Evolutionary conservation across 2,329 filamentous ascomycete species (phyloP).

Genomic region (Aspergillus tanneri): DNA sequence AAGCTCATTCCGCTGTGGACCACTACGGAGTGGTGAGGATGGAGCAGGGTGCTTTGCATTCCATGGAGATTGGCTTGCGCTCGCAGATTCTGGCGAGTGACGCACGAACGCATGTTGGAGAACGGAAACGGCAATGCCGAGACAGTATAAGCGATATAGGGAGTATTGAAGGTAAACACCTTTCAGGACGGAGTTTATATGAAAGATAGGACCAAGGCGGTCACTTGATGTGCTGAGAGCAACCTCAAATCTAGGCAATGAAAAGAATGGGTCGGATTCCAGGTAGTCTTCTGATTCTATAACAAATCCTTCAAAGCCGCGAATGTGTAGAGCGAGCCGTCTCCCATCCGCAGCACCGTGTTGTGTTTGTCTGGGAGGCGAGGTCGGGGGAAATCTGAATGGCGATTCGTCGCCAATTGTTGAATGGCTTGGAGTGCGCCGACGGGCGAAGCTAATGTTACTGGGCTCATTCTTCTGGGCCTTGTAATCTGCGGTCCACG

Average conservation of each 20-base stretch:
- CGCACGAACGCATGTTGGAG: slow-evolving; percentile 65
- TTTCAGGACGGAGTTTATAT: slow-evolving; percentile 77
- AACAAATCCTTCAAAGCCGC: slow-evolving; percentile 84
- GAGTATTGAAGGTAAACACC: slow-evolving; percentile 85
- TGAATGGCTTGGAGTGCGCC: slow-evolving; percentile 72
- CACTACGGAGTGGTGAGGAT: slow-evolving; percentile 27
- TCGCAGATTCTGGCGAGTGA: slow-evolving; percentile 20
- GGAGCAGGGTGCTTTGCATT: slow-evolving; percentile 21
- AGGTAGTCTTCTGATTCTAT: slow-evolving; percentile 83
- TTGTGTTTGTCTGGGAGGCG: slow-evolving; percentile 45
- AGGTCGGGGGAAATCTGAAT: slow-evolving; percentile 52
- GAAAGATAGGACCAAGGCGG: slow-evolving; percentile 80
- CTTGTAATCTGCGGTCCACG: slow-evolving; percentile 84
- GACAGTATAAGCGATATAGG: slow-evolving; percentile 85
- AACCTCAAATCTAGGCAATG: slow-evolving; percentile 81
- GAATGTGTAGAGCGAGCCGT: slow-evolving; percentile 74
- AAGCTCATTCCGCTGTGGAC: slow-evolving; percentile 57
- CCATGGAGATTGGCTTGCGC: slow-evolving; percentile 8
- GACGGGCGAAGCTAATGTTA: slow-evolving; percentile 51
- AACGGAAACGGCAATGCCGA: slow-evolving; percentile 77
- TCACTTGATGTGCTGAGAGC: slow-evolving; percentile 83
- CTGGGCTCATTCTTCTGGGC: slow-evolving; percentile 69
- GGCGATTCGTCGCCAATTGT: slow-evolving; percentile 63
- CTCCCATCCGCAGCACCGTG: slow-evolving; percentile 68
- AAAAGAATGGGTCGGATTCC: slow-evolving; percentile 82